These are phyloP conservation scores for Globisporangium cystogenes DNA, from an alignment of 352 stramenopile species.

Conservation along the genomic window DNA sequence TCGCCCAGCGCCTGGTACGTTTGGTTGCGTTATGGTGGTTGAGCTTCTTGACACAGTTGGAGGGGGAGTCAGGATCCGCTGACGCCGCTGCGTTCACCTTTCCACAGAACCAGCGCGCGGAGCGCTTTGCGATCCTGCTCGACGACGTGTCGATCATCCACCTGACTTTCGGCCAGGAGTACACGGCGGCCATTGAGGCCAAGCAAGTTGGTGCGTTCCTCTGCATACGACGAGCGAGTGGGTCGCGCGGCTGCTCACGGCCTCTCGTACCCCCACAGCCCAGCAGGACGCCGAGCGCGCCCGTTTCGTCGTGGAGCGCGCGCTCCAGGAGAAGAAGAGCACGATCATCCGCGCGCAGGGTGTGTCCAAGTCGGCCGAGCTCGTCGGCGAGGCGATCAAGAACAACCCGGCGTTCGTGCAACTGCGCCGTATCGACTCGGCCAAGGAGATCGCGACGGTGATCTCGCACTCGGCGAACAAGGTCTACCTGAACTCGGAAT, in stretches of 20 bases:
- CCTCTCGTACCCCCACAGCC: conserved; percentile 33
- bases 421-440: conserved; percentile 97
- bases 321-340: conserved; percentile 99
- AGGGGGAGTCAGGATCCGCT: too few species aligned
- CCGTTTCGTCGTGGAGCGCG: conserved; percentile 98
- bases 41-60: too few species aligned
- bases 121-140: conserved; percentile 92
- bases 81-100: conserved; percentile 8
- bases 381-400: conserved; percentile 98
- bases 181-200: conserved; percentile 97
- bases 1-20: conserved; percentile 90
- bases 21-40: too few species aligned
- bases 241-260: too few species aligned
- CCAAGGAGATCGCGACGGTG: conserved; percentile 97
- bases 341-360: conserved; percentile 96
- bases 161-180: conserved; percentile 98
- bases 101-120: conserved; percentile 68
- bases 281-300: conserved; percentile 99
- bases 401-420: conserved; percentile 99
- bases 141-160: conserved; percentile 99
- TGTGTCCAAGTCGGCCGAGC: conserved; percentile 97
- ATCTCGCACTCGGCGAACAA: conserved; percentile 95
- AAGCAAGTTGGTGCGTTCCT: conserved; percentile 94
- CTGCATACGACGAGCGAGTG: too few species aligned
- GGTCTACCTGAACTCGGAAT: conserved; percentile 98